phyloP scores from a whole-genome alignment of 495 filamentous ascomycete genomes.

The Neurospora intermedia region DNA sequence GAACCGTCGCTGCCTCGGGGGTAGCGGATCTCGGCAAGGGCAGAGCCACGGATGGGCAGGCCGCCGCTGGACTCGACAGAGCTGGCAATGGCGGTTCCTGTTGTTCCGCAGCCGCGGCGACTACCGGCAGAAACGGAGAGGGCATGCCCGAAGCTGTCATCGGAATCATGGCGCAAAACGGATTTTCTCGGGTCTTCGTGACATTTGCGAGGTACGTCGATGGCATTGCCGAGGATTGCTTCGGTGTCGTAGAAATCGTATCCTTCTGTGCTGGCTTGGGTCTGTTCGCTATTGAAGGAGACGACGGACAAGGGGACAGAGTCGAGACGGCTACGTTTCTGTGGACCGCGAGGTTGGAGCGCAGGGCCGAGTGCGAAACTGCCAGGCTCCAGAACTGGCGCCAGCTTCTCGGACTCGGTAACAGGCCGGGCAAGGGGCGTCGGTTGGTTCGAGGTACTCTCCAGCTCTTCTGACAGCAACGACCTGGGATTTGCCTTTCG shows the following conservation, averaged over 20 bases:
- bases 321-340: slow-evolving; percentile 28
- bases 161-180: slow-evolving; percentile 57
- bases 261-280: slow-evolving; percentile 39
- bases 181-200: slow-evolving; percentile 1
- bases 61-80: slow-evolving; percentile 24
- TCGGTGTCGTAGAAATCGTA: slow-evolving; percentile 49
- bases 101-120: slow-evolving; percentile 28
- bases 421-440: slow-evolving; percentile 68
- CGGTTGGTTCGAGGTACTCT: slow-evolving; percentile 66
- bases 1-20: slow-evolving; percentile 18
- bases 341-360: slow-evolving; percentile 16
- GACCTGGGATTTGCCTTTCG: slow-evolving; percentile 27
- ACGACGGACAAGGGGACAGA: slow-evolving; percentile 33
- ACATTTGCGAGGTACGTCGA: slow-evolving; percentile 34
- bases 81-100: slow-evolving; percentile 6
- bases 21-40: slow-evolving; percentile 9
- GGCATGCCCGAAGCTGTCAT: slow-evolving; percentile 65
- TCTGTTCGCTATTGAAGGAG: slow-evolving; percentile 31
- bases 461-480: slow-evolving; percentile 42
- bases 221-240: slow-evolving; percentile 27
- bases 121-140: slow-evolving; percentile 69
- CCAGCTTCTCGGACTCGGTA: slow-evolving; percentile 29
- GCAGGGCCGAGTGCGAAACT: slow-evolving; percentile 32
- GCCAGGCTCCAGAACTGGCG: slow-evolving; percentile 31
- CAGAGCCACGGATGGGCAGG: slow-evolving; percentile 2